These are phyloP conservation scores for Barnettozyma californica DNA, from an alignment of 805 yeast species.

Conservation along the genomic window DNA sequence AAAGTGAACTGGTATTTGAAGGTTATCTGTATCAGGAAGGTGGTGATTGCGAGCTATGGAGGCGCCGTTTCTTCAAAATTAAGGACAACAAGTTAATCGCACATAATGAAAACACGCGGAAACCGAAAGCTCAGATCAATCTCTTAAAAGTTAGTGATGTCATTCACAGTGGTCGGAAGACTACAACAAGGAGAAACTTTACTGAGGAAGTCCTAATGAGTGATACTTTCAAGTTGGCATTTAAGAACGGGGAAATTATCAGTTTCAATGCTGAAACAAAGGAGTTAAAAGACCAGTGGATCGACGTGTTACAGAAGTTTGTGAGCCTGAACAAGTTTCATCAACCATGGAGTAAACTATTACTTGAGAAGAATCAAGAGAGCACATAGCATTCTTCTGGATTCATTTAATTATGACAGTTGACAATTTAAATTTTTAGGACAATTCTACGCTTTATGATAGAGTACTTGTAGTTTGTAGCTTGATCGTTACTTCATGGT, in stretches of 20 bases:
- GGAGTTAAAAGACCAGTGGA: conserved; percentile 62
- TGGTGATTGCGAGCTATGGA: conserved; percentile 74
- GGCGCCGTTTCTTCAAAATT: conserved; percentile 70
- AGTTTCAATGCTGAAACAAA: conserved; percentile 80
- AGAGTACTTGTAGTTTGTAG: no score
- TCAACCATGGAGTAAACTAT: conserved; percentile 55
- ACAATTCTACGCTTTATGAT: background rate
- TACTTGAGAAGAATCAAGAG: conserved; percentile 21
- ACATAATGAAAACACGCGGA: conserved; percentile 62
- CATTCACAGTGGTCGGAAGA: conserved; percentile 31
- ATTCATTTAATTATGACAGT: background rate
- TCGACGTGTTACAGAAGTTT: conserved; percentile 48
- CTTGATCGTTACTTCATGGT: background rate
- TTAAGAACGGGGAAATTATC: conserved; percentile 75
- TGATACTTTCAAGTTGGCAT: conserved; percentile 69
- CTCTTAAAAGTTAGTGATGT: conserved; percentile 53
- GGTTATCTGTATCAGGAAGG: conserved; percentile 87
- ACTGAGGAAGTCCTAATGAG: conserved; percentile 67
- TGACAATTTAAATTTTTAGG: background rate
- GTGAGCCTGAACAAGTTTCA: conserved; percentile 51
- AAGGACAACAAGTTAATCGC: conserved; percentile 70
- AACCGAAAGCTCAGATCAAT: conserved; percentile 72
- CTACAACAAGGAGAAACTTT: conserved; percentile 43
- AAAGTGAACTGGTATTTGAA: conserved; percentile 36
- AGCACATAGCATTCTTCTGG: background rate